Evolutionary conservation across 148 eudicot genomes (phyloP).

Genomic region (Chenopodium formosanum): DNA sequence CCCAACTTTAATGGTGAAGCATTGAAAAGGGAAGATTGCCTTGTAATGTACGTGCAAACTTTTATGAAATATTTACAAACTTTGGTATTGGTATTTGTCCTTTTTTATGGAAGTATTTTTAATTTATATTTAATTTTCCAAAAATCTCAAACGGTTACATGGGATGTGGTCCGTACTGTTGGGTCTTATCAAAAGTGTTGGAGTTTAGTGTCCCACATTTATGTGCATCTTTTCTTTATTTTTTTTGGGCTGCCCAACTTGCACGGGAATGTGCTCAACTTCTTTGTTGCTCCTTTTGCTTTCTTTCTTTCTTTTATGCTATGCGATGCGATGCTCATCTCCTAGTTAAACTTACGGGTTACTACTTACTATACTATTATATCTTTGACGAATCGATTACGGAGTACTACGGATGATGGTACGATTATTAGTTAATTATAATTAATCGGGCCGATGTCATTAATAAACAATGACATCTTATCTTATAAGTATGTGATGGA

Average conservation of each 20-base stretch:
- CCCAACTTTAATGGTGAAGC: conserved; percentile 23
- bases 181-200: conserved; percentile 21
- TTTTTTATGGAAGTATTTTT: not conserved
- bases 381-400: too few relatives aligned
- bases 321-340: not conserved
- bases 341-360: not conserved
- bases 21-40: conserved; percentile 30
- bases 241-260: conserved; percentile 1
- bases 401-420: too few relatives aligned
- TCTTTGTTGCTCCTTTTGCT: conserved; percentile 4
- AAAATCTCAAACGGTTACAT: conserved; percentile 29
- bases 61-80: conserved; percentile 4
- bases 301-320: not conserved
- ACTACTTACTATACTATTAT: not conserved
- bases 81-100: not conserved
- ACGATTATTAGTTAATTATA: too few relatives aligned
- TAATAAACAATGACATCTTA: not conserved
- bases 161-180: conserved; percentile 26
- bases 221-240: not conserved
- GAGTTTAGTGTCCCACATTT: conserved; percentile 8
- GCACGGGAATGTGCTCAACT: conserved; percentile 14
- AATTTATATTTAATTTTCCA: not conserved
- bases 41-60: conserved; percentile 18
- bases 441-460: not conserved
- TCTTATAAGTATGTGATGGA: not conserved